Evolutionary conservation across 2,329 filamentous ascomycete genomes (phyloP).

Genomic region (Penicillium sp.): DNA sequence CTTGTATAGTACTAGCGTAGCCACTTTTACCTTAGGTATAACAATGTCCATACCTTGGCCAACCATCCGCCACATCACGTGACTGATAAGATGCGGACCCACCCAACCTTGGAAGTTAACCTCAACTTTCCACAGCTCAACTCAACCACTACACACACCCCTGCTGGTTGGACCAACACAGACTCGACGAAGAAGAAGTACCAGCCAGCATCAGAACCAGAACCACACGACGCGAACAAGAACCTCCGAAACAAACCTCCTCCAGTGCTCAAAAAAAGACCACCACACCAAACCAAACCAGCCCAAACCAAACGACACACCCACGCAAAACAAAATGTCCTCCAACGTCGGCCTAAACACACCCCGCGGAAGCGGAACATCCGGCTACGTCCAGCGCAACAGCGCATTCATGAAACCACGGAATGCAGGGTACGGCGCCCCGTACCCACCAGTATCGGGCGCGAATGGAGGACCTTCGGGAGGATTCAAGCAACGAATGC

Average conservation of each 20-base stretch:
- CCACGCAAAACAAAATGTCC: conserved; percentile 65
- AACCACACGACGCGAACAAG: too few species aligned
- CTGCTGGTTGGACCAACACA: background rate
- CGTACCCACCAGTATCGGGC: conserved; percentile 62
- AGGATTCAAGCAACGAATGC: conserved; percentile 75
- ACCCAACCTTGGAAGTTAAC: background rate
- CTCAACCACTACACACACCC: background rate
- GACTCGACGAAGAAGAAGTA: background rate
- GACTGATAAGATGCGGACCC: conserved; percentile 8
- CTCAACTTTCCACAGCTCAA: background rate
- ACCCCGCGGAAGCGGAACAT: conserved; percentile 92
- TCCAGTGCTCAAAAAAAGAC: too few species aligned
- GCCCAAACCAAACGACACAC: background rate
- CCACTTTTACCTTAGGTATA: too few species aligned
- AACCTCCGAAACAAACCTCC: background rate
- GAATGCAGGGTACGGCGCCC: conserved; percentile 68
- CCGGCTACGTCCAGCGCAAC: conserved; percentile 96
- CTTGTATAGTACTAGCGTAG: too few species aligned
- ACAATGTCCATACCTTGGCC: too few species aligned
- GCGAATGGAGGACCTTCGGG: conserved; percentile 53
- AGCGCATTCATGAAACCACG: conserved; percentile 84
- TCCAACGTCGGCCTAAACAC: conserved; percentile 96
- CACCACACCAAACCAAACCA: background rate
- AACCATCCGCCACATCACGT: conserved; percentile 16
- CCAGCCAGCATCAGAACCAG: too few species aligned